Conservation (phyloP, 495 filamentous ascomycete species). For the Neurospora sp. region DNA sequence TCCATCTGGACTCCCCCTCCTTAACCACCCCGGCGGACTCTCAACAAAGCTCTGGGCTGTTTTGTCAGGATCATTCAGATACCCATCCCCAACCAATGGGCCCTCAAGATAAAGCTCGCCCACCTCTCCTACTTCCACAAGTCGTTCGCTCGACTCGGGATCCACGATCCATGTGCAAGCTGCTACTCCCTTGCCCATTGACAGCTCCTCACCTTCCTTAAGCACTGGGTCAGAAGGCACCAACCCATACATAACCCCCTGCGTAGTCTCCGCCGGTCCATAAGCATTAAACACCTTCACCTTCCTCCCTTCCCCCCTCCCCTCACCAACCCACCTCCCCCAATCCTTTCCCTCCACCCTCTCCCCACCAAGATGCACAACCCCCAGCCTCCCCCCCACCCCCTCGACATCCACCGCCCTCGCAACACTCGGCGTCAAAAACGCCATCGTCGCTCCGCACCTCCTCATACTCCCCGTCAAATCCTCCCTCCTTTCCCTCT, state of each 20-base stretch:
- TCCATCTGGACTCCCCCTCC: not conserved
- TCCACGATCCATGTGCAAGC: slow-evolving; percentile 42
- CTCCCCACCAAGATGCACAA: slow-evolving; percentile 31
- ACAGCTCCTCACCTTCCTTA: not conserved
- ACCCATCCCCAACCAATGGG: slow-evolving; percentile 42
- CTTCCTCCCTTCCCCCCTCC: too few relatives aligned
- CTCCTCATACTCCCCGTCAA: slow-evolving; percentile 17
- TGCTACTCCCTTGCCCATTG: slow-evolving; percentile 1
- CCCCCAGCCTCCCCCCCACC: slow-evolving; percentile 1
- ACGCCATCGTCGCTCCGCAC: slow-evolving; percentile 17
- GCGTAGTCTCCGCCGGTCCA: slow-evolving; percentile 35
- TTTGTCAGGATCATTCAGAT: slow-evolving; percentile 55
- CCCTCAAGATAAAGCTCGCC: slow-evolving; percentile 75
- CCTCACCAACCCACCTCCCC: not conserved
- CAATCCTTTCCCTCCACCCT: not conserved
- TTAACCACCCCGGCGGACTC: not conserved
- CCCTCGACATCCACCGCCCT: slow-evolving; percentile 5
- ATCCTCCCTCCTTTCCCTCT: slow-evolving; percentile 20
- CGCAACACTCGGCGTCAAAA: slow-evolving; percentile 42
- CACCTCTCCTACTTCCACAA: slow-evolving; percentile 55
- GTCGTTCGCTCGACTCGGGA: slow-evolving; percentile 44
- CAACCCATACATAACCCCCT: not conserved
- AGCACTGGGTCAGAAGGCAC: not conserved
- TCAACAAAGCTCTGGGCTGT: slow-evolving; percentile 42
- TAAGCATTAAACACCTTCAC: slow-evolving; percentile 24